A percentile compares a stretch with the other conserved stretches of the same genome.
phyloP scores from a whole-genome alignment of 2,329 filamentous ascomycete species.

The Aspergillus unguis region DNA sequence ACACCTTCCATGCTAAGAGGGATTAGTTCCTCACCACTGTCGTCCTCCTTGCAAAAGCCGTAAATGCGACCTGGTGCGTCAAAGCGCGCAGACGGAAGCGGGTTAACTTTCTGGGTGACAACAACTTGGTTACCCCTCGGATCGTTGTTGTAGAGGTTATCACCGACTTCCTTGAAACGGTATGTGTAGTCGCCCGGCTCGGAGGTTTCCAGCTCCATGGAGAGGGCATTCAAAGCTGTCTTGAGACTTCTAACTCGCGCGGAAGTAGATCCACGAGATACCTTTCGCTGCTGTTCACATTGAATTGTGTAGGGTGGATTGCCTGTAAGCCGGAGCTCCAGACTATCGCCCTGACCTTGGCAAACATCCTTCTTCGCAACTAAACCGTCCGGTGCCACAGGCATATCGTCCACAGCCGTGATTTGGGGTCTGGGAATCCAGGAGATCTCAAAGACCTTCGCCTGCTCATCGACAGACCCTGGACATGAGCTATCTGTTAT shows the following conservation, averaged over 20 bases:
- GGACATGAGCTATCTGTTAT: conserved; percentile 78
- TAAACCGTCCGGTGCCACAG: conserved; percentile 52
- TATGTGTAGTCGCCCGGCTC: conserved; percentile 84
- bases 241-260: conserved; percentile 70
- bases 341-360: conserved; percentile 86
- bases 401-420: conserved; percentile 51
- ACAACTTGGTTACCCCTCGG: conserved; percentile 63
- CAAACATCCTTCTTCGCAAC: conserved; percentile 80
- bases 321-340: conserved; percentile 78
- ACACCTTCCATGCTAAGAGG: conserved; percentile 79
- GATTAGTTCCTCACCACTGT: conserved; percentile 77
- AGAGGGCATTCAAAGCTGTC: conserved; percentile 70
- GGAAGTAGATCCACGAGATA: conserved; percentile 62
- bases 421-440: conserved; percentile 81
- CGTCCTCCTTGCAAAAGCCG: conserved; percentile 88
- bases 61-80: conserved; percentile 85
- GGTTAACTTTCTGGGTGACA: conserved; percentile 78
- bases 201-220: conserved; percentile 79
- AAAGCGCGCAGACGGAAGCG: conserved; percentile 78
- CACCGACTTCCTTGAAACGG: conserved; percentile 75
- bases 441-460: conserved; percentile 72
- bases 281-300: conserved; percentile 74
- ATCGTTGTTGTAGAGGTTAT: conserved; percentile 79
- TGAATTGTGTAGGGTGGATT: conserved; percentile 77
- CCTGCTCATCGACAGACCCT: conserved; percentile 70